Evolutionary conservation across 108 stramenopile genomes (phyloP), one percentile per base, ranked within the genome.

Genomic region (Pseudonitzschia multistriata): DNA sequence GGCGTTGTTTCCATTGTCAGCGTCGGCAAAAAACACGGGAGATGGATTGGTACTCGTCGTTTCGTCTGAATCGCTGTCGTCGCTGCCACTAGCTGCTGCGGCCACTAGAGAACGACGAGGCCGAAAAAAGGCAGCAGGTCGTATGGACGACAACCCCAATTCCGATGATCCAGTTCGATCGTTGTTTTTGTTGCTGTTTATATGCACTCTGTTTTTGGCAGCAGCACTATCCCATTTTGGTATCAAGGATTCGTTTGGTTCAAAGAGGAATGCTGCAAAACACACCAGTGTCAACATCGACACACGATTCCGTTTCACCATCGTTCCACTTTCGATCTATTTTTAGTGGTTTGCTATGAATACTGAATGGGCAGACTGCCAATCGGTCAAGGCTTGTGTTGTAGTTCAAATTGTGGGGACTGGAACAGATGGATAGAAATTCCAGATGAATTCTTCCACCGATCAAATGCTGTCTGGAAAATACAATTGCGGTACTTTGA

Each of bases 241-340:
- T 52, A 52, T 33, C 29, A 59, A 19, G 2, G 57, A 59, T 59
- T 59, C 57, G 29, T 59, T 59, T 7, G 31, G 35, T 35, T 59
- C 33, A 59, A 59, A 11, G 15, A 59, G 57, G 29, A 59, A 59
- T 59, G 33, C 57, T 11, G 33, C 57, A 33, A 59, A 34, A 35
- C 29, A 33, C 34, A 59, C 22, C 31, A 15, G 10, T 59, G n/a
- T 33, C 31, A 59, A 14, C 29, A 55, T 14, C 54, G 29, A 55
- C 14, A 13, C 27, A 14, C 29, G n/a, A 17, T 3, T 13, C 11
- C 7, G 42, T 45, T 10, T 3, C 17, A 17, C 11, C 42, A 45
- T 45, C 3, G 42, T 45, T 45, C 42, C 8, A 17, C 17, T 17
- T 45, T 4, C 13, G 42, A 17, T 45, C 17, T 45, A 17, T 45